Evolutionary conservation across 495 filamentous ascomycete genomes (phyloP).

Genomic region (Eremomyces bilateralis): DNA sequence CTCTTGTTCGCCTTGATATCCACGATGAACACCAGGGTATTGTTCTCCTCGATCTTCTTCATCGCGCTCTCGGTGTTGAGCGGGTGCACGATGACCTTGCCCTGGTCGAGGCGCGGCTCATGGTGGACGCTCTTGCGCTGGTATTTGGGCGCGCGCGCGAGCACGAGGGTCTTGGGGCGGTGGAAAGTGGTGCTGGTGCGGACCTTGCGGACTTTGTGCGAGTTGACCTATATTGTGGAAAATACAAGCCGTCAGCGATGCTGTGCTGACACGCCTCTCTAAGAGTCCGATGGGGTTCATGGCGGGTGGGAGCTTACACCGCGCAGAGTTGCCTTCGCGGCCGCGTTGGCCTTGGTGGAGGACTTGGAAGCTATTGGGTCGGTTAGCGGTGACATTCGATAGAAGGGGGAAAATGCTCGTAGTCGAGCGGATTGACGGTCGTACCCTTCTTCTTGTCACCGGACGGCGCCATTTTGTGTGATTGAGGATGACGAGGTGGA

Average conservation of each 20-base stretch:
- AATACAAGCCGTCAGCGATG: slow-evolving; percentile 22
- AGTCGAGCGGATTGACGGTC: too few species aligned
- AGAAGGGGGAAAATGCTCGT: too few species aligned
- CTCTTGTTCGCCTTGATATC: slow-evolving; percentile 92
- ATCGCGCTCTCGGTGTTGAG: slow-evolving; percentile 98
- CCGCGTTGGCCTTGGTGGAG: slow-evolving; percentile 59
- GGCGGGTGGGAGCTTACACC: slow-evolving; percentile 38
- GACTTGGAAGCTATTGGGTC: slow-evolving; percentile 48
- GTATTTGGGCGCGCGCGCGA: slow-evolving; percentile 86
- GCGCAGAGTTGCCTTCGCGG: slow-evolving; percentile 81
- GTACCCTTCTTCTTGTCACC: too few species aligned
- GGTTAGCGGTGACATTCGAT: too few species aligned
- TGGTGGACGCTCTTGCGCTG: slow-evolving; percentile 76
- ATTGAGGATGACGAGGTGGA: too few species aligned
- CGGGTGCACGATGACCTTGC: slow-evolving; percentile 51
- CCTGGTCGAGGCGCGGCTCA: slow-evolving; percentile 58
- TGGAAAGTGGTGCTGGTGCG: slow-evolving; percentile 89
- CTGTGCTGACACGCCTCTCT: slow-evolving; percentile 22
- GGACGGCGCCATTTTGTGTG: too few species aligned
- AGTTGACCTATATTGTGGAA: slow-evolving; percentile 34
- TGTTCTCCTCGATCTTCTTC: slow-evolving; percentile 99
- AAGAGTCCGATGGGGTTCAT: too few species aligned
- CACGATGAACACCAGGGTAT: slow-evolving; percentile 97
- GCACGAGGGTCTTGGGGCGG: slow-evolving; percentile 81
- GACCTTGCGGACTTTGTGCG: slow-evolving; percentile 82